Evolutionary conservation across 106 monocot species (phyloP).

Genomic region (Acorus gramineus): DNA sequence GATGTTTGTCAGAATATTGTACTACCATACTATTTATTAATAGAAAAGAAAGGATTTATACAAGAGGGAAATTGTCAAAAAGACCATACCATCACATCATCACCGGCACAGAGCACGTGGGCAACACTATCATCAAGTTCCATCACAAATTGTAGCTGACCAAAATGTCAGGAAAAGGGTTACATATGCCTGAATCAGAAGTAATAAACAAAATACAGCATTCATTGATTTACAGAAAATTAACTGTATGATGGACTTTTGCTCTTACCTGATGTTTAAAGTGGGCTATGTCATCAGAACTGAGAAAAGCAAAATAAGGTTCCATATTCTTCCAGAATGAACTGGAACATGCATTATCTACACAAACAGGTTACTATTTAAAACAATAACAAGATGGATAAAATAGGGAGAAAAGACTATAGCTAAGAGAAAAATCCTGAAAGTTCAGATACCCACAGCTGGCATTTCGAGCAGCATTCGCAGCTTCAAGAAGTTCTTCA

Average conservation of each 20-base stretch:
- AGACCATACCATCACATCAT: constrained; percentile 15
- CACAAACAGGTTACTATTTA: background rate
- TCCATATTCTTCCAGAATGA: constrained; percentile 38
- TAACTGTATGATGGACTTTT: background rate
- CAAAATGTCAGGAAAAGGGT: background rate
- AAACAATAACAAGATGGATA: background rate
- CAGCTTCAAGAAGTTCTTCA: constrained; percentile 61
- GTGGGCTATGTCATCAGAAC: constrained; percentile 31
- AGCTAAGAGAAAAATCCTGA: too few species aligned
- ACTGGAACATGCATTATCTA: constrained; percentile 16
- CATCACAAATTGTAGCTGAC: constrained; percentile 51
- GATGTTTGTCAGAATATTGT: too few species aligned
- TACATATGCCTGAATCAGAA: too few species aligned
- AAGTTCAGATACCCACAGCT: constrained; percentile 16
- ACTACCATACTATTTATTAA: too few species aligned
- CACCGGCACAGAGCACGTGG: constrained; percentile 17
- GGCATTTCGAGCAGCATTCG: constrained; percentile 41
- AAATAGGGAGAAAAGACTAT: too few species aligned
- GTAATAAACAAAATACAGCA: too few species aligned
- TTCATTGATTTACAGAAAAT: too few species aligned
- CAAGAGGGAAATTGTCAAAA: too few species aligned
- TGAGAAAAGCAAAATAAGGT: constrained; percentile 30
- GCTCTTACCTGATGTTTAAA: constrained; percentile 31
- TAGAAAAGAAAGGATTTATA: too few species aligned
- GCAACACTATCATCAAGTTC: constrained; percentile 47